Conservation (phyloP, 2,329 filamentous ascomycete species). For the Monilinia fructigena region DNA sequence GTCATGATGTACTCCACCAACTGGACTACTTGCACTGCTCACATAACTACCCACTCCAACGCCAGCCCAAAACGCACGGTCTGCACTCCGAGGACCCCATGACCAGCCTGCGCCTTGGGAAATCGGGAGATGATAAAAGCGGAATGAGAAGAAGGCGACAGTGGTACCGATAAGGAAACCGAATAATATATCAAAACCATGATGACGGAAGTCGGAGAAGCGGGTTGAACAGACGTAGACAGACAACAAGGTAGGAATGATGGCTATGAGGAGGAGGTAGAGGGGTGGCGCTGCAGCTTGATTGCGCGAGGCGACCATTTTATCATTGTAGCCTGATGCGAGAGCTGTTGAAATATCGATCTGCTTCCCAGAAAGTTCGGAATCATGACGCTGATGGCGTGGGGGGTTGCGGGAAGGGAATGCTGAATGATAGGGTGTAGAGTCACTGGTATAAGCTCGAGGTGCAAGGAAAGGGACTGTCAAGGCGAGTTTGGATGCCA, state of each 20-base stretch:
- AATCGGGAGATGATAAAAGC: constrained; percentile 83
- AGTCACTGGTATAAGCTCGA: constrained; percentile 48
- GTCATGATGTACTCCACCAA: constrained; percentile 15
- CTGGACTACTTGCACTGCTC: constrained; percentile 32
- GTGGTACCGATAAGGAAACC: constrained; percentile 76
- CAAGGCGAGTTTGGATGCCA: constrained; percentile 78
- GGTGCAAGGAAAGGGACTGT: constrained; percentile 67
- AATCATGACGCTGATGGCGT: constrained; percentile 9
- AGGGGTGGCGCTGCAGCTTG: constrained; percentile 80
- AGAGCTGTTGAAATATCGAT: constrained; percentile 17
- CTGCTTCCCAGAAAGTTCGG: constrained; percentile 10
- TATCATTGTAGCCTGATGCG: constrained; percentile 34
- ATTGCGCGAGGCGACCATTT: constrained; percentile 56
- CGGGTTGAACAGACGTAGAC: constrained; percentile 83
- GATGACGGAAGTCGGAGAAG: constrained; percentile 85
- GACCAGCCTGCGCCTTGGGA: constrained; percentile 80
- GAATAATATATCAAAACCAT: constrained; percentile 87
- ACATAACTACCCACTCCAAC: constrained; percentile 50
- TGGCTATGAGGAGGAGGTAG: constrained; percentile 68
- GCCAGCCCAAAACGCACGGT: constrained; percentile 76
- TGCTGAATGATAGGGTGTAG: constrained; percentile 58
- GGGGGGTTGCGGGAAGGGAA: constrained; percentile 62
- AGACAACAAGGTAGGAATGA: constrained; percentile 70
- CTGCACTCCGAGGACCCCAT: constrained; percentile 74
- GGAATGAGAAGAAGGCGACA: constrained; percentile 72